phyloP scores from a whole-genome alignment of 2,329 filamentous ascomycete genomes.

The Aspergillus sojae region DNA sequence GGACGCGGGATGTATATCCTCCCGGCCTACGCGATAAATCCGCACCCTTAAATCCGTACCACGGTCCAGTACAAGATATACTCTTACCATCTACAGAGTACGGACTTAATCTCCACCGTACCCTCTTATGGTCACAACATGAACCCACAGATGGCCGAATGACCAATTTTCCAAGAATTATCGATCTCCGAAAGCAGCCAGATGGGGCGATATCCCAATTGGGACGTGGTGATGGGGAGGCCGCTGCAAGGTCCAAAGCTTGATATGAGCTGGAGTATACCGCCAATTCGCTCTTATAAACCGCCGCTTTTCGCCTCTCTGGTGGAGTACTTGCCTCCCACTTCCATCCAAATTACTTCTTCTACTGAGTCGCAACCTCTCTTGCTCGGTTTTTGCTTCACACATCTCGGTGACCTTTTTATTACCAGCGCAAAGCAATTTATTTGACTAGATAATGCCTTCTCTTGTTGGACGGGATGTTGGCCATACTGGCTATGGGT shows the following conservation, averaged over 20 bases:
- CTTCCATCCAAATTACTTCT: not conserved
- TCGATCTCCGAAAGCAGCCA: not conserved
- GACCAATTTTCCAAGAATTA: not conserved
- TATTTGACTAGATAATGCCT: conserved; percentile 26
- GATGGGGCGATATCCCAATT: not conserved
- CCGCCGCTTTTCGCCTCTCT: not conserved
- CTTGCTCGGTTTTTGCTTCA: not conserved
- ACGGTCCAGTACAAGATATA: not conserved
- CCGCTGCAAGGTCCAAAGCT: not conserved
- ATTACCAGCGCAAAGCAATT: not conserved
- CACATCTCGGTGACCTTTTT: not conserved
- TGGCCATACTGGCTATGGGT: conserved; percentile 56
- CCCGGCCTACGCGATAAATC: not conserved
- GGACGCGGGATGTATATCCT: not conserved
- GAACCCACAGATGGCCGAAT: not conserved
- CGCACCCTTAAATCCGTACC: not conserved
- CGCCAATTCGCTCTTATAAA: not conserved
- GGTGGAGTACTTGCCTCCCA: not conserved
- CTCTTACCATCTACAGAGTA: too few species aligned
- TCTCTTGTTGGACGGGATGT: conserved; percentile 40
- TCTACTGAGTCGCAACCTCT: not conserved
- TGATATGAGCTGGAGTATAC: not conserved
- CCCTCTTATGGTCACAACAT: not conserved
- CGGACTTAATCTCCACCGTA: too few species aligned
- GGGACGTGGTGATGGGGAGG: not conserved